These are phyloP conservation scores for Hirschfeldia incana DNA, from an alignment of 345 rosid genomes.

Conservation along the genomic window DNA sequence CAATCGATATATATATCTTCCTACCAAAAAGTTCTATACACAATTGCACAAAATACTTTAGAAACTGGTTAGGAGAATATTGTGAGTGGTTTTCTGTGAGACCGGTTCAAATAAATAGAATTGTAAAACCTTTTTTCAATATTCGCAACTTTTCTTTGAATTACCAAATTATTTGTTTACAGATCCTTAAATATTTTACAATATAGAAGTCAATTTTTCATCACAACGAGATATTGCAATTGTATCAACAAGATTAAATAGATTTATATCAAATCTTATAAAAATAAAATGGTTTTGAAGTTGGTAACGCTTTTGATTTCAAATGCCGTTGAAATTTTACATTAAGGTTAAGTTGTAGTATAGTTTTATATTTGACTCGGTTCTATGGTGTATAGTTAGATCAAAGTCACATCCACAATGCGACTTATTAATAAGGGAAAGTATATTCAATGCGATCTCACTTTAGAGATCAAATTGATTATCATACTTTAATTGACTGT, in stretches of 20 bases:
- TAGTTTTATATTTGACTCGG: conserved; percentile 8
- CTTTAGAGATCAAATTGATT: conserved; percentile 10
- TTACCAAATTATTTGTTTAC: not conserved
- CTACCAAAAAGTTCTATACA: not conserved
- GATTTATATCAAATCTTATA: no score
- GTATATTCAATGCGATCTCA: not conserved
- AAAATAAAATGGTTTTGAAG: not conserved
- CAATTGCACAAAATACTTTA: not conserved
- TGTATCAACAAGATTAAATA: not conserved
- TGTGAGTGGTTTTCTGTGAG: conserved; percentile 6
- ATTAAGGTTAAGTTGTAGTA: not conserved
- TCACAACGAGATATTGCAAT: not conserved
- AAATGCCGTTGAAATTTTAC: not conserved
- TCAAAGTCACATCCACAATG: not conserved
- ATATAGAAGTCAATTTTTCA: not conserved
- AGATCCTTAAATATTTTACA: not conserved
- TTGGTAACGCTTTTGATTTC: not conserved
- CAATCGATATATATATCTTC: not conserved
- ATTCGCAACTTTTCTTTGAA: not conserved
- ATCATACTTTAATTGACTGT: conserved; percentile 29
- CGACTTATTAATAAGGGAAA: conserved; percentile 1
- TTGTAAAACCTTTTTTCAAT: not conserved
- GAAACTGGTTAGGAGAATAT: not conserved
- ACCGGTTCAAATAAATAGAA: conserved; percentile 22
- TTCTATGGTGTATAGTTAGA: not conserved